phyloP scores from a whole-genome alignment of 2,329 filamentous ascomycete genomes.

The Exophiala dermatitidis region DNA sequence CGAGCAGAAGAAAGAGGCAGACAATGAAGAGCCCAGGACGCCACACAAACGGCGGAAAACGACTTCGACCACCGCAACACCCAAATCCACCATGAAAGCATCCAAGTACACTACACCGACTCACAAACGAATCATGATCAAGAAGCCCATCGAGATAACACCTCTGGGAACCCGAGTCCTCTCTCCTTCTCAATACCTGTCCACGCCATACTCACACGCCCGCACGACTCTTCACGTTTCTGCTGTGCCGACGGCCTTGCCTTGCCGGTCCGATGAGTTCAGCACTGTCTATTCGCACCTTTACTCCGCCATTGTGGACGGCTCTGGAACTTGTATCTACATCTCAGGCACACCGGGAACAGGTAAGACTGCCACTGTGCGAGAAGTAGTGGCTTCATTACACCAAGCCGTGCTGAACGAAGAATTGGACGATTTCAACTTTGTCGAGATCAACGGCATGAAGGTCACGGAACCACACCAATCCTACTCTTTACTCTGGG shows the following conservation, averaged over 20 bases:
- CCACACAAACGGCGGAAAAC: constrained; percentile 51
- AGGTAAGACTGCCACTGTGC: constrained; percentile 93
- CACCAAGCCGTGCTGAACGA: constrained; percentile 82
- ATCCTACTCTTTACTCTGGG: constrained; percentile 90
- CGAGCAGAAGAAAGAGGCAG: constrained; percentile 26
- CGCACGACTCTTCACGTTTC: constrained; percentile 87
- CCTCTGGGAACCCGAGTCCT: constrained; percentile 83
- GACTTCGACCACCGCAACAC: constrained; percentile 38
- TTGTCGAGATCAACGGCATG: constrained; percentile 99
- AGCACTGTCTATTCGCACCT: constrained; percentile 86
- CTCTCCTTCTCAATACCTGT: constrained; percentile 60
- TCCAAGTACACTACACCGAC: constrained; percentile 55
- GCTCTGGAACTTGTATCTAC: constrained; percentile 92
- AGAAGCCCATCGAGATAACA: constrained; percentile 90
- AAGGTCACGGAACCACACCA: constrained; percentile 98
- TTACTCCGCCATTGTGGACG: constrained; percentile 87
- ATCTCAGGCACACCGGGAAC: constrained; percentile 98
- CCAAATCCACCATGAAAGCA: constrained; percentile 35
- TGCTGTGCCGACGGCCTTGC: constrained; percentile 78
- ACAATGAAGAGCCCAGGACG: constrained; percentile 41
- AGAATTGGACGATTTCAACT: constrained; percentile 96
- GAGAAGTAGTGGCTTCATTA: constrained; percentile 83
- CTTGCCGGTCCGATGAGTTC: constrained; percentile 89
- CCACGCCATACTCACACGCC: constrained; percentile 86
- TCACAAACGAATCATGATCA: constrained; percentile 64